Evolutionary conservation across 2,329 filamentous ascomycete genomes (phyloP), one percentile per base, ranked within the genome.

Genomic region (Camillea tinctor): DNA sequence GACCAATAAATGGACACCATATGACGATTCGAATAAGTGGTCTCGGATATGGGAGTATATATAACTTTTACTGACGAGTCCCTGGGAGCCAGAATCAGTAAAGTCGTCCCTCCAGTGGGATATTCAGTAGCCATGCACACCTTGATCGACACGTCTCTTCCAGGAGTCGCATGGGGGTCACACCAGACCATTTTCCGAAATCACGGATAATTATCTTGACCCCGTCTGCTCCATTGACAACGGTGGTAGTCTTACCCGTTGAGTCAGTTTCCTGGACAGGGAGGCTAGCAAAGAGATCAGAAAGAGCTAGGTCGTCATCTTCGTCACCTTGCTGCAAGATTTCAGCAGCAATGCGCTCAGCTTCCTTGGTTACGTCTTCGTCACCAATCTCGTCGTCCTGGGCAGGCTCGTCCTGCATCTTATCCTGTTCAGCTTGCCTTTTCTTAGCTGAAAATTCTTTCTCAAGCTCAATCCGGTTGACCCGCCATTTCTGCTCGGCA

Each of bases 101-200:
- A 22, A 30, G 17, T 36, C 24, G 8, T 40, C 20, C n/a, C n/a
- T 19, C 19, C n/a, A 44, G 5, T 1, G 21, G 24, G 52, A 22
- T 23, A 54, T 22, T 22, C 15, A 49, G 19, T 21, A 60, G 40
- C 11, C 9, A 19, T 57, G 52, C 60, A 58, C 74, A 90, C 89
- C 89, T 89, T 64, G 92, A 86, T 68, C 90, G 88, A 73, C 93
- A 96, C n/a, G 91, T 86, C 73, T 97, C 93, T 73, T 97, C 93
- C 13, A 98, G 77, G 24, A 91, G 82, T 65, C 90, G 84, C 63
- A 87, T 85, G 17, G 94, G 93, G 67, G 80, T 90, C 26, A 96
- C 76, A 7, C 94, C 93, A 15, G 85, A 84, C 80, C 87, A 88
- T 73, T 92, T 92, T 1, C 92, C 93, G 80, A 98, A 97, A 69